Base-by-base conservation (phyloP, 768 basidiomycete species). In the Rubroboletus pulcherrimus region DNA sequence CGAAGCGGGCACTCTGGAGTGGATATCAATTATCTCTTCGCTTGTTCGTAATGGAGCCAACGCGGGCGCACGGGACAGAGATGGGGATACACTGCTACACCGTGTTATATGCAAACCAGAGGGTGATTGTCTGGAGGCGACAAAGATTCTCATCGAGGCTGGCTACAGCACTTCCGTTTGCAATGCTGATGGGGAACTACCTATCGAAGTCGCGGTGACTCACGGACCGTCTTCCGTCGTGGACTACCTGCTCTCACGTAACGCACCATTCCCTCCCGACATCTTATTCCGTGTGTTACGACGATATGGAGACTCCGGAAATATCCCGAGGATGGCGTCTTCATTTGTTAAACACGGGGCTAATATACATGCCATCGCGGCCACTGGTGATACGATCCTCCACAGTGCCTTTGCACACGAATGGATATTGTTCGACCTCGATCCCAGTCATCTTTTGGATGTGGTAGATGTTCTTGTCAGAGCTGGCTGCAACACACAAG, bases 291-390 rank as follows among this genome's bases (percentile, higher is more conserved):
- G 5, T 21, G 4, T 34, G 2, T 12, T 50, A 2, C 0, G 2
- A 1, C 0, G n/a, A 39, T 1, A 5, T 1, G 9, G 6, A 7
- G 0, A 0, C 3, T 17, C 29, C n/a, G 0, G 2, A 17, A 0
- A 21, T 0, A 1, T 15, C 19, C 34, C 6, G 2, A 12, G 4
- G 35, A 29, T 49, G 44, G 31, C 48, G 7, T 29, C 43, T 15
- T 51, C 12, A 39, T 21, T 51, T 9, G 8, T 51, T 17, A 5
- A 21, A 31, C 29, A 21, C 24, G 51, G 51, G 3, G 51, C 33
- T 11, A 7, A 52, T 29, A 24, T 14, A 14, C 1, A 3, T 24
- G 41, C 11, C 5, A 33, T 9, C 4, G 1, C 3, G 4, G 1
- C 40, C 8, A 1, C 17, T 29, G 31, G 50, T 12, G 15, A 44